Percentiles rank a stretch among this genome's conserved stretches.
Evolutionary conservation across 2,329 filamentous ascomycete species (phyloP).

Genomic region (Purpureocillium lavendulum): DNA sequence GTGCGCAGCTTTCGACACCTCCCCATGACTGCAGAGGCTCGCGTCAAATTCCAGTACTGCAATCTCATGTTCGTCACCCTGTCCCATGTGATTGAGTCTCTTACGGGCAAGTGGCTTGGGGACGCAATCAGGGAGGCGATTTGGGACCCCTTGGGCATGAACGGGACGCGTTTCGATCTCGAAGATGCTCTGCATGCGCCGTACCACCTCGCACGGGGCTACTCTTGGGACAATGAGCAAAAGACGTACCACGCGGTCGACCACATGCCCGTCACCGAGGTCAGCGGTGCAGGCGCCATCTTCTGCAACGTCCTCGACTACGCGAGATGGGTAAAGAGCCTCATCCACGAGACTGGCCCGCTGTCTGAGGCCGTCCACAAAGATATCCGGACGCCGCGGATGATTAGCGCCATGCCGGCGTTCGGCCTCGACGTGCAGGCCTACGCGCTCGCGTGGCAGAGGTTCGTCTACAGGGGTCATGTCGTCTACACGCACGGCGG

Average conservation of each 20-base stretch:
- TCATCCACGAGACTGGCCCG: conserved; percentile 24
- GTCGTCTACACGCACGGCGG: conserved; percentile 19
- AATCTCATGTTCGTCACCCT: conserved; percentile 41
- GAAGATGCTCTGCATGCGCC: conserved; percentile 12
- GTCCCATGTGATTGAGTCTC: conserved; percentile 35
- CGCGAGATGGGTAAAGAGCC: conserved; percentile 38
- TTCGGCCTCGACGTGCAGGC: conserved; percentile 7
- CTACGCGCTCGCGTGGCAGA: conserved; percentile 19
- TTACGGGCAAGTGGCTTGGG: conserved; percentile 27
- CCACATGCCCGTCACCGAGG: conserved; percentile 15
- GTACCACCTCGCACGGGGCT: conserved; percentile 29
- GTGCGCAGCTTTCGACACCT: conserved; percentile 37
- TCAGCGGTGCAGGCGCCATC: conserved; percentile 30
- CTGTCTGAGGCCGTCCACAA: conserved; percentile 14
- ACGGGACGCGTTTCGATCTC: conserved; percentile 26
- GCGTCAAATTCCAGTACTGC: conserved; percentile 37
- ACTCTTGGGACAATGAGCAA: conserved; percentile 25
- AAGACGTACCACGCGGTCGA: conserved; percentile 16
- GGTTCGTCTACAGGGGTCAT: conserved; percentile 14
- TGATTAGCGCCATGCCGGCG: conserved; percentile 17
- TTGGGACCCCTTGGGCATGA: conserved; percentile 39
- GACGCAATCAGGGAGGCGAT: conserved; percentile 30
- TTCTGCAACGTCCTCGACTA: conserved; percentile 41
- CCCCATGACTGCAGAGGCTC: conserved; percentile 31
- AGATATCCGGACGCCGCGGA: conserved; percentile 18